These are phyloP conservation scores for Scedosporium minutisporum DNA, from an alignment of 2,329 filamentous ascomycete species.

Conservation along the genomic window DNA sequence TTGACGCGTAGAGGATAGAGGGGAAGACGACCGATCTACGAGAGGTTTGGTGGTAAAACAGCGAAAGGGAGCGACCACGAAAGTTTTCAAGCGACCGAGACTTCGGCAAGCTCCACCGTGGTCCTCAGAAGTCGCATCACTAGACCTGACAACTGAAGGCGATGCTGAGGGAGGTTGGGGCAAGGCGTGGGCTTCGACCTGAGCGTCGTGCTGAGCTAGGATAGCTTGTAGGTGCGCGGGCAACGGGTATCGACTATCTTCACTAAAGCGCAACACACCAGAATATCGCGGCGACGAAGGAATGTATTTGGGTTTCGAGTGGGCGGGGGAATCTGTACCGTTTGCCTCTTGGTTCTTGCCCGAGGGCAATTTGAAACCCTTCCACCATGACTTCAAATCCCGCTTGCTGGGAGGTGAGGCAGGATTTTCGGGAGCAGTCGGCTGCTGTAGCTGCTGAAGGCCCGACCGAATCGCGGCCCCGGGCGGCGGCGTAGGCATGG, in stretches of 20 bases:
- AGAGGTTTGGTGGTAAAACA: neutral
- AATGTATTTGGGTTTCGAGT: neutral
- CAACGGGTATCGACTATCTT: constrained; percentile 9
- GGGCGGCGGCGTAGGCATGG: neutral
- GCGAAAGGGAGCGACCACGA: neutral
- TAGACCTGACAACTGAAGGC: constrained; percentile 8
- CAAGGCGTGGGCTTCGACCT: neutral
- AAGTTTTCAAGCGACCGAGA: neutral
- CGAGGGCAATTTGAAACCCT: constrained; percentile 69
- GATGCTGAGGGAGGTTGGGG: neutral
- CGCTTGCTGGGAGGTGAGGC: constrained; percentile 72
- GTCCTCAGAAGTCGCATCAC: constrained; percentile 10
- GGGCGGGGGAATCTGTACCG: constrained; percentile 35
- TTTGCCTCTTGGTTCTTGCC: constrained; percentile 42
- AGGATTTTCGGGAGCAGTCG: constrained; percentile 26
- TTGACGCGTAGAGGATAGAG: constrained; percentile 2
- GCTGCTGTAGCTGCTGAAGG: constrained; percentile 8
- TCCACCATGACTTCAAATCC: constrained; percentile 95
- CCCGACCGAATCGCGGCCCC: neutral
- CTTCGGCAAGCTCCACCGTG: neutral
- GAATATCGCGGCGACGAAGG: neutral
- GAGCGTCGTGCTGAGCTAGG: constrained; percentile 9
- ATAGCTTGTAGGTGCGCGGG: constrained; percentile 7
- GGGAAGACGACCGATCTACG: neutral
- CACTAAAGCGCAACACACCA: constrained; percentile 7